phyloP scores from a whole-genome alignment of 345 rosid species.

The Odontarrhena argentea region DNA sequence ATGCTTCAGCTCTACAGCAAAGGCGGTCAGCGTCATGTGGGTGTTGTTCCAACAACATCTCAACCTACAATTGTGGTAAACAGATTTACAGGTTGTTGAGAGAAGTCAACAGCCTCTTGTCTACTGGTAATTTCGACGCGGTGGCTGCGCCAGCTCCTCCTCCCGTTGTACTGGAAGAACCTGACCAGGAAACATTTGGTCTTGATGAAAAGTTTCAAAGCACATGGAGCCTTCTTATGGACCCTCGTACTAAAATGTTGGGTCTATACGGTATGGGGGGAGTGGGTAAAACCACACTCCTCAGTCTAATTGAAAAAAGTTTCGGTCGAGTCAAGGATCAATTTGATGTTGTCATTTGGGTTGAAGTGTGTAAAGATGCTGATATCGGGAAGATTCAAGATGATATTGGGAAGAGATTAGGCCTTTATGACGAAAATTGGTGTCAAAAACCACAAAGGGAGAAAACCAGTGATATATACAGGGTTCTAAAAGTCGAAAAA shows the following conservation, averaged over 20 bases:
- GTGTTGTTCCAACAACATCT: not conserved
- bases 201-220: too few species aligned
- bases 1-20: not conserved
- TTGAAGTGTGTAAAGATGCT: constrained; percentile 1
- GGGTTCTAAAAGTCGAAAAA: not conserved
- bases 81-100: not conserved
- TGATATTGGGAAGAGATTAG: too few species aligned
- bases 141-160: too few species aligned
- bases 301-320: constrained; percentile 9
- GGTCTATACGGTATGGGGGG: too few species aligned
- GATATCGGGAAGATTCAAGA: not conserved
- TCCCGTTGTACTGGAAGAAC: too few species aligned
- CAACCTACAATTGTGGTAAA: not conserved
- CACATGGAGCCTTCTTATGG: too few species aligned
- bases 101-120: too few species aligned
- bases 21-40: not conserved
- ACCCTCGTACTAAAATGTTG: too few species aligned
- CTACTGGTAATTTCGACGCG: too few species aligned
- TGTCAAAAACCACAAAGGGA: too few species aligned
- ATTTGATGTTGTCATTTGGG: constrained; percentile 22
- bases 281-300: constrained; percentile 6
- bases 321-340: not conserved
- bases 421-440: too few species aligned
- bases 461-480: not conserved
- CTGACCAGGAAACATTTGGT: too few species aligned